Evolutionary conservation across 106 monocot species (phyloP).

Genomic region (Agapanthus africanus): DNA sequence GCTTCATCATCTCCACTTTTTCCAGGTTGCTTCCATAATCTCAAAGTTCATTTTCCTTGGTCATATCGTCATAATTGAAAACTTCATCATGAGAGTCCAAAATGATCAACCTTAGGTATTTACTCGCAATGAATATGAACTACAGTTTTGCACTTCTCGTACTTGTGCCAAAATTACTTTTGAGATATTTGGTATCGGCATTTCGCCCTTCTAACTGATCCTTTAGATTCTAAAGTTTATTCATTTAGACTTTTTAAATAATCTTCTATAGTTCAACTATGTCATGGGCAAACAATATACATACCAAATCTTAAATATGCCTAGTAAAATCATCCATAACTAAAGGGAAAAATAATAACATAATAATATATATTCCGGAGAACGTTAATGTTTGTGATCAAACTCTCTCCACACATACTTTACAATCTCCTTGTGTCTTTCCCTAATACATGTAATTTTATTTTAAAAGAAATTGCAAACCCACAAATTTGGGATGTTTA

Average conservation of each 20-base stretch:
- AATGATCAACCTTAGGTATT: no score
- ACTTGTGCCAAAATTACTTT: no score
- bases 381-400: background rate
- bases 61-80: background rate
- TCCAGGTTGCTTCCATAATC: background rate
- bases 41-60: background rate
- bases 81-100: background rate
- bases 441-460: background rate
- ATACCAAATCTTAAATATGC: no score
- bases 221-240: background rate
- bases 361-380: background rate
- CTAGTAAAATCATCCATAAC: no score
- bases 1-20: background rate
- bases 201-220: no score
- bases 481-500: background rate
- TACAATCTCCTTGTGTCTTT: background rate
- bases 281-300: no score
- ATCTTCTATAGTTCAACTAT: background rate
- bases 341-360: no score
- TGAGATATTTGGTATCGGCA: no score
- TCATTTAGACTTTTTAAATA: background rate
- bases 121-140: no score
- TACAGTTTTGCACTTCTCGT: background rate
- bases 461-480: background rate
- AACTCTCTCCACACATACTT: background rate